Conservation (phyloP, 306 rosid species). For the Quercus berberidifolia region DNA sequence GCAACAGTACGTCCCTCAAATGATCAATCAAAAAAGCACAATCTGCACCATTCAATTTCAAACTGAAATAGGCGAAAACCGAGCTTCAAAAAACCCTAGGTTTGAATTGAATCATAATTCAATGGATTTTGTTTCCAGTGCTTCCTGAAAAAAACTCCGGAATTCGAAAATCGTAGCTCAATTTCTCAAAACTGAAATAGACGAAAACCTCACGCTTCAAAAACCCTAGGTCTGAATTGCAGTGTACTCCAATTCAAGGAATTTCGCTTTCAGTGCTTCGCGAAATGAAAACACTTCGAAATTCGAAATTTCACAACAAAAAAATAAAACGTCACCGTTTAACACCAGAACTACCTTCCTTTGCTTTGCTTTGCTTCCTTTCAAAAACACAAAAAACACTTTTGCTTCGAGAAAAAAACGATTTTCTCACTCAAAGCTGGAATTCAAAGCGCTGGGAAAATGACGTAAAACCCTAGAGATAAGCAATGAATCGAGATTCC, state of each 20-base stretch:
- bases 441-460: background rate
- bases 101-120: background rate
- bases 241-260: background rate
- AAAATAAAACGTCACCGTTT: background rate
- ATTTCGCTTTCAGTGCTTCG: background rate
- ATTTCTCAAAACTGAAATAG: background rate
- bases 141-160: background rate
- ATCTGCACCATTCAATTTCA: background rate
- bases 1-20: background rate
- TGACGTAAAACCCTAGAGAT: slow-evolving; percentile 4
- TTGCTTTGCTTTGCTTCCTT: background rate
- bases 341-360: background rate
- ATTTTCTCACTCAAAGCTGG: background rate
- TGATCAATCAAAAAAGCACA: background rate
- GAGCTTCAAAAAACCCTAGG: background rate
- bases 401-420: background rate
- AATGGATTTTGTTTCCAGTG: background rate
- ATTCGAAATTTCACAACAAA: no score
- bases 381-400: background rate
- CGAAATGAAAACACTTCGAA: background rate
- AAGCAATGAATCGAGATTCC: background rate
- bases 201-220: background rate
- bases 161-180: background rate
- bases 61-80: background rate
- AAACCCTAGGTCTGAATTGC: background rate